These are phyloP conservation scores for Acmispon strigosus DNA, from an alignment of 306 rosid genomes.

Conservation along the genomic window DNA sequence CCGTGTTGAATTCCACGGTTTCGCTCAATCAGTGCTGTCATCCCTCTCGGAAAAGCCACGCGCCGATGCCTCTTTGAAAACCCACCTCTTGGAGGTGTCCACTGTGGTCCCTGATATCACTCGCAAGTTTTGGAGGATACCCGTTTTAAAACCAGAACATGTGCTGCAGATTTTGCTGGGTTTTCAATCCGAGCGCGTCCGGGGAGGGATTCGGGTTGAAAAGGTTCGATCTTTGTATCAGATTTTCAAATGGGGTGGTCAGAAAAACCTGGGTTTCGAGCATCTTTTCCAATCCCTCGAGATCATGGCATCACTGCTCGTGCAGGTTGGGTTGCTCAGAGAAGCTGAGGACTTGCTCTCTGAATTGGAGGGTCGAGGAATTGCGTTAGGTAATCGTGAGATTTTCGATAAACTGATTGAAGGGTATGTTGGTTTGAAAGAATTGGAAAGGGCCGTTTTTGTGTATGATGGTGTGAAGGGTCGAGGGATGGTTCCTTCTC, in stretches of 20 bases:
- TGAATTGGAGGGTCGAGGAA: constrained; percentile 35
- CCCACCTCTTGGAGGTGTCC: constrained; percentile 55
- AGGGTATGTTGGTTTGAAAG: constrained; percentile 45
- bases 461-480: constrained; percentile 41
- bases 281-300: constrained; percentile 45
- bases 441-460: constrained; percentile 47
- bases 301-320: constrained; percentile 65
- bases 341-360: constrained; percentile 65
- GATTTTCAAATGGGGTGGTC: constrained; percentile 51
- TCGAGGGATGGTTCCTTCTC: constrained; percentile 35
- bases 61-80: constrained; percentile 34
- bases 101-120: constrained; percentile 44
- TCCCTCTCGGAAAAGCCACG: constrained; percentile 25
- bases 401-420: constrained; percentile 38
- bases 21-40: constrained; percentile 40
- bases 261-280: constrained; percentile 22
- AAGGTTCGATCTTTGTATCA: constrained; percentile 62
- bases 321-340: constrained; percentile 43
- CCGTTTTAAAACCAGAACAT: constrained; percentile 42
- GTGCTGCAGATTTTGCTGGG: constrained; percentile 49
- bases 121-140: constrained; percentile 54
- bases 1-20: constrained; percentile 31
- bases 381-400: constrained; percentile 28
- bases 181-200: constrained; percentile 36
- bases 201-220: constrained; percentile 27